Evolutionary conservation across 2,329 filamentous ascomycete genomes (phyloP).

Genomic region (Colletotrichum echinochloae): DNA sequence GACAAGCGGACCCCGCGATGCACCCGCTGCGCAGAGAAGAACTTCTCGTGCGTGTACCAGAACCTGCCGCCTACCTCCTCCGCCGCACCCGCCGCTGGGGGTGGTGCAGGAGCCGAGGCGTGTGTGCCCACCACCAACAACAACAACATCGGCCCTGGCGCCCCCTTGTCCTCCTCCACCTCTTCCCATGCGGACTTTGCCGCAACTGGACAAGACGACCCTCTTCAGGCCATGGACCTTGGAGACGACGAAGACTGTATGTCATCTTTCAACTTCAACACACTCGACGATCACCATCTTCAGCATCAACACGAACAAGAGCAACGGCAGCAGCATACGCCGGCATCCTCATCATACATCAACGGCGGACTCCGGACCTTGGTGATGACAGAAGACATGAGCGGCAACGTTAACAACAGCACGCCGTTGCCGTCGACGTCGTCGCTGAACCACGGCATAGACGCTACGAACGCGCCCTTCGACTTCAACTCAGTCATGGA

Average conservation of each 20-base stretch:
- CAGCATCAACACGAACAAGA: slow-evolving; percentile 19
- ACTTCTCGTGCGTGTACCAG: slow-evolving; percentile 57
- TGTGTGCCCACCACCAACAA: neutral
- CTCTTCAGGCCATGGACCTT: slow-evolving; percentile 35
- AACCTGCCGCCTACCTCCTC: slow-evolving; percentile 45
- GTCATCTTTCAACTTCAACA: slow-evolving; percentile 32
- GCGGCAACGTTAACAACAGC: slow-evolving; percentile 5
- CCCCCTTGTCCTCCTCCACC: neutral
- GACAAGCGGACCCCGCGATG: slow-evolving; percentile 59
- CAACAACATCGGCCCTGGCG: neutral
- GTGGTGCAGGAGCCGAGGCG: neutral
- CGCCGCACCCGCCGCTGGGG: slow-evolving; percentile 6
- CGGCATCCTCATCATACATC: slow-evolving; percentile 17
- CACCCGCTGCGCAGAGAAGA: slow-evolving; percentile 57
- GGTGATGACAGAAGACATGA: slow-evolving; percentile 15
- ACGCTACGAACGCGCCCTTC: slow-evolving; percentile 47
- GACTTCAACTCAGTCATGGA: slow-evolving; percentile 45
- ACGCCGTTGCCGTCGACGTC: slow-evolving; percentile 43
- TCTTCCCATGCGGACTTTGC: neutral
- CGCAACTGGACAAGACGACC: slow-evolving; percentile 8
- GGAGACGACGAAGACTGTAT: slow-evolving; percentile 17
- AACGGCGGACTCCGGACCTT: slow-evolving; percentile 10
- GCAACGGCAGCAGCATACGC: neutral
- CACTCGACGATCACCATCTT: slow-evolving; percentile 14
- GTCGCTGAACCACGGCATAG: slow-evolving; percentile 34